Base-by-base conservation (phyloP, 495 filamentous ascomycete species). In the Hypoxylon lenormandii region DNA sequence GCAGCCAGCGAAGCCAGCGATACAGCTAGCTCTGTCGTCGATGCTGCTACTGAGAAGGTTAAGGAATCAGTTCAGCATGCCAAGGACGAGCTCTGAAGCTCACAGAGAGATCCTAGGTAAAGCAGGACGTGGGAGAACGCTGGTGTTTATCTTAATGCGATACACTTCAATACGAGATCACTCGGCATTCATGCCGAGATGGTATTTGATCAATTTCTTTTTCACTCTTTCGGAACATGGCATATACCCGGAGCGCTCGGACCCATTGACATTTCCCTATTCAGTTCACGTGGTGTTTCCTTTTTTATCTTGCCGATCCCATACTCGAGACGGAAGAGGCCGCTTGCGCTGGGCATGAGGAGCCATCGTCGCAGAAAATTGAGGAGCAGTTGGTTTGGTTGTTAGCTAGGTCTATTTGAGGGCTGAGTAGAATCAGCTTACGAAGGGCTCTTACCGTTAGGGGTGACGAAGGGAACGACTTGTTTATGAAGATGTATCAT, bases 61-160 rank as follows among this genome's bases (percentile, higher is more conserved):
- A 66, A 84, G 80, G 68, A 85, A 69, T 60, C 80, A 69, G 45
- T 77, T 61, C 70, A 75, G 57, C 80, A 79, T 60, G 64, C 76
- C 42, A 86, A 82, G 69, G 88, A 90, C 66, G 88, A 91, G 73
- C 73, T 91, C 10, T 33, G 6, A 8, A 11, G n/a, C n/a, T n/a
- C n/a, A n/a, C n/a, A n/a, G n/a, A 33, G 30, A 33, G 30, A 7
- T 8, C 23, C 5, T 26, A 5, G 47, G 49, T 37, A 36, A 33
- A 43, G n/a, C 16, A 21, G 15, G n/a, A 2, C 26, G 26, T 28
- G 13, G 47, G 19, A 37, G 30, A 8, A 61, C 16, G 38, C 7
- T 49, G 40, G 56, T 55, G 19, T 50, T 62, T 58, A 52, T 54
- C 36, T 48, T 13, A 26, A 30, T 23, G 18, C 42, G 36, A 54